Evolutionary conservation across 2,329 filamentous ascomycete genomes (phyloP).

Genomic region (Pestalotiopsis sp.): DNA sequence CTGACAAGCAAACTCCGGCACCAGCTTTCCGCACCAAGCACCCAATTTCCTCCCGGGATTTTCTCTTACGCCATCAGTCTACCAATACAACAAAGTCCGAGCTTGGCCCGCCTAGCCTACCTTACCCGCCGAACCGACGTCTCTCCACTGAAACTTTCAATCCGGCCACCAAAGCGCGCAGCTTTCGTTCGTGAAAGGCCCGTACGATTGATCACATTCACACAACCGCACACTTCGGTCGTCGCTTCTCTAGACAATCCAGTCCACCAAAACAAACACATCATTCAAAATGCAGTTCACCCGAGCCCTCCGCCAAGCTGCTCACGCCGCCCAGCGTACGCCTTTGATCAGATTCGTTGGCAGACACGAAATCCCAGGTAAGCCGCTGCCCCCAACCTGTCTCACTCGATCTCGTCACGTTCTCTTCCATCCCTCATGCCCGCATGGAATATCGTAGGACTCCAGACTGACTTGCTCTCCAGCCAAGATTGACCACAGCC

Average conservation of each 20-base stretch:
- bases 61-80: not conserved
- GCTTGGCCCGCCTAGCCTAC: not conserved
- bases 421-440: not conserved
- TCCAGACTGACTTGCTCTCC: slow-evolving; percentile 17
- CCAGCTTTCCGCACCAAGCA: not conserved
- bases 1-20: not conserved
- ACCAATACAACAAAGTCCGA: not conserved
- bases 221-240: not conserved
- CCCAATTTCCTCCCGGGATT: not conserved
- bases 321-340: slow-evolving; percentile 58
- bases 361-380: slow-evolving; percentile 55
- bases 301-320: slow-evolving; percentile 57
- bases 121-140: not conserved
- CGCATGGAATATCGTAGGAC: not conserved
- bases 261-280: slow-evolving; percentile 9
- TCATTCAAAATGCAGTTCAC: slow-evolving; percentile 53
- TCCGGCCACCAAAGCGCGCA: not conserved
- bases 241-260: slow-evolving; percentile 11
- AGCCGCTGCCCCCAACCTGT: slow-evolving; percentile 21
- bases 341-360: slow-evolving; percentile 65
- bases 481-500: slow-evolving; percentile 73
- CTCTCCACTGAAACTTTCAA: not conserved
- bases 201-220: not conserved
- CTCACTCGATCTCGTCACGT: slow-evolving; percentile 1
- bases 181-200: not conserved